Conservation (phyloP, 2,329 filamentous ascomycete genomes). For the Penicillium oxalicum region DNA sequence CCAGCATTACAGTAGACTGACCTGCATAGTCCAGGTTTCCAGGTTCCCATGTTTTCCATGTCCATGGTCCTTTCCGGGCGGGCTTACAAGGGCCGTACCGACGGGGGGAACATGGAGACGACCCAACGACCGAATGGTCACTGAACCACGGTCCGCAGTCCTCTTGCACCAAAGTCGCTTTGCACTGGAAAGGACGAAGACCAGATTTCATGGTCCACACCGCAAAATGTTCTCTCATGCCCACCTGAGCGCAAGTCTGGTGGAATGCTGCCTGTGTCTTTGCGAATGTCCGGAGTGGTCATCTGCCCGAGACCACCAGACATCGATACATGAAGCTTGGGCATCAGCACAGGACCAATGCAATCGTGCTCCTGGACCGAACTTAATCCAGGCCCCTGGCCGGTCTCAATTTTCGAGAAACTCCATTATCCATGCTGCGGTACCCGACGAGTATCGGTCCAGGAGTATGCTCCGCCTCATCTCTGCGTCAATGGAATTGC, state of each 20-base stretch:
- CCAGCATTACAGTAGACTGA: too few species aligned
- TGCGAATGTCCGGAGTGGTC: too few species aligned
- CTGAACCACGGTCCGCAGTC: background rate
- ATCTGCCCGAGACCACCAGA: too few species aligned
- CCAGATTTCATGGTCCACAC: too few species aligned
- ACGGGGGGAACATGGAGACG: constrained; percentile 6
- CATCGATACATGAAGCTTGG: constrained; percentile 6
- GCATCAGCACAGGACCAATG: constrained; percentile 9
- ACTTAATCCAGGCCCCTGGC: background rate
- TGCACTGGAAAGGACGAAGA: too few species aligned
- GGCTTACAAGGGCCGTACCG: constrained; percentile 17
- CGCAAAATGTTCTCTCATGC: too few species aligned
- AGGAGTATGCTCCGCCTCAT: too few species aligned
- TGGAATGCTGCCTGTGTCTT: too few species aligned
- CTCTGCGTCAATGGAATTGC: too few species aligned
- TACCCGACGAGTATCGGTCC: too few species aligned
- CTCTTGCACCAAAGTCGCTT: background rate
- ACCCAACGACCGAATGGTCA: constrained; percentile 3
- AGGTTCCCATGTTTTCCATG: background rate
- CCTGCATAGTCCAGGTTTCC: too few species aligned
- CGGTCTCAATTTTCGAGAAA: too few species aligned
- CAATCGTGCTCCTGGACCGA: background rate
- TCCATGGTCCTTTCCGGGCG: background rate
- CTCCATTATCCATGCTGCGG: background rate
- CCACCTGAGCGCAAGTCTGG: background rate